Base-by-base conservation (phyloP, 768 basidiomycete genomes). In the Podaxis rugospora region DNA sequence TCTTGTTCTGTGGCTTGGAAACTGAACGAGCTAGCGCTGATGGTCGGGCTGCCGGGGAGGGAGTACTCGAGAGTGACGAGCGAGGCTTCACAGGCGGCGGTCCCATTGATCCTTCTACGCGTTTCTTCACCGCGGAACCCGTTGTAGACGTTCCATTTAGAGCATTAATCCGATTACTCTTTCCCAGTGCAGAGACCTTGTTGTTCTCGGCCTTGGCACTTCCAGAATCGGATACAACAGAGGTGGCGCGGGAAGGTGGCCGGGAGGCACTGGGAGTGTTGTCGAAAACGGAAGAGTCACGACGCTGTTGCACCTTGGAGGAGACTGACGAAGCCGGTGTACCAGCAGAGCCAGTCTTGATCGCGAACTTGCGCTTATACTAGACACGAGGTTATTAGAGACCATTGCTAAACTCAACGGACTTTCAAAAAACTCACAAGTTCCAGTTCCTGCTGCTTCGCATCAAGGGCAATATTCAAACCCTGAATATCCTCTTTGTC, bases 361-460 rank as follows among this genome's bases (percentile, higher is more conserved):
- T 84, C 78, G 21, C 82, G 18, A 83, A 70, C 51, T 80, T 82
- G 49, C 90, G 80, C 70, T 92, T 92, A 39, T 88, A 73, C 88
- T 89, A 66, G 44, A 25, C 60, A 18, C 39, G 67, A 23, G 42
- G 50, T 18, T 40, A 5, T 18, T 40, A 5, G 35, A 23, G 57
- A 46, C 21, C 35, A 64, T 54, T 32, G 40, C 13, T 9, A 16
- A 51, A 21, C n/a, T 16, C 4, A 6, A 42, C 7, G 7, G n/a
- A 42, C 5, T 5, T 6, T 42, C 36, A 21, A 21, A 21, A 66
- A 58, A 79, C 84, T 56, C 62, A 97, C 95, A 72, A 95, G 69
- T 70, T 96, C 93, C 40, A 97, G 76, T 71, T 96, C 95, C 71
- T 95, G 93, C 68, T 97, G 95, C 74, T 97, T 97, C 25, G 93